phyloP scores from a whole-genome alignment of 2,329 filamentous ascomycete species.

The Passalora sequoiae region DNA sequence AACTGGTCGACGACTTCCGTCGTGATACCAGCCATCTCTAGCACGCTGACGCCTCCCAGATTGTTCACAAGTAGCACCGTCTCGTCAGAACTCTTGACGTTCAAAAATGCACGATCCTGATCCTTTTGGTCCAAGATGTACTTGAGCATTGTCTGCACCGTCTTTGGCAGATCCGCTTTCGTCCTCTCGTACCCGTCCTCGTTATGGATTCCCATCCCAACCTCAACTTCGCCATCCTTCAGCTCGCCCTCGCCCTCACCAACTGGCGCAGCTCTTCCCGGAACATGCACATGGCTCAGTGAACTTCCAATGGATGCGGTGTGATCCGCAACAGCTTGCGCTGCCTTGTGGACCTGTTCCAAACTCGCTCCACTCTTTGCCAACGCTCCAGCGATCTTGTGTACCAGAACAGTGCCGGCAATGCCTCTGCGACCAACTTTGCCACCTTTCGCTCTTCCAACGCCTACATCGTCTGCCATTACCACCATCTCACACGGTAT shows the following conservation, averaged over 20 bases:
- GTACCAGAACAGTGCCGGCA: slow-evolving; percentile 83
- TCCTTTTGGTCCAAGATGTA: slow-evolving; percentile 60
- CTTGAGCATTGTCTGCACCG: slow-evolving; percentile 57
- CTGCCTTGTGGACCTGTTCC: slow-evolving; percentile 66
- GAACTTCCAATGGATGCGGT: slow-evolving; percentile 81
- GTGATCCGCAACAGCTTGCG: slow-evolving; percentile 66
- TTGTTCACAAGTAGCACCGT: slow-evolving; percentile 70
- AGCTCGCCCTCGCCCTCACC: slow-evolving; percentile 54
- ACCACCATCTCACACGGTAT: slow-evolving; percentile 81
- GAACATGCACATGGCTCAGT: slow-evolving; percentile 87
- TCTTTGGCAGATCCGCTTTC: slow-evolving; percentile 38
- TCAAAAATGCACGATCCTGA: slow-evolving; percentile 64
- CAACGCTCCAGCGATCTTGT: slow-evolving; percentile 81
- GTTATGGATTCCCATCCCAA: slow-evolving; percentile 74
- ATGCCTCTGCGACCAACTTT: slow-evolving; percentile 90
- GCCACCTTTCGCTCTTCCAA: slow-evolving; percentile 74
- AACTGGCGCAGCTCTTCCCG: slow-evolving; percentile 60
- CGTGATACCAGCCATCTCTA: slow-evolving; percentile 68
- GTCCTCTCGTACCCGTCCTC: slow-evolving; percentile 40
- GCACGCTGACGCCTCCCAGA: slow-evolving; percentile 64
- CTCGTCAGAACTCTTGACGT: slow-evolving; percentile 56
- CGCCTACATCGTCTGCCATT: slow-evolving; percentile 86
- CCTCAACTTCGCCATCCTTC: slow-evolving; percentile 55
- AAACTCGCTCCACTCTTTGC: slow-evolving; percentile 62
- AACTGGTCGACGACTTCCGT: slow-evolving; percentile 62